These are phyloP conservation scores for Diplodia sapinea DNA, from an alignment of 2,329 filamentous ascomycete species.

Conservation along the genomic window DNA sequence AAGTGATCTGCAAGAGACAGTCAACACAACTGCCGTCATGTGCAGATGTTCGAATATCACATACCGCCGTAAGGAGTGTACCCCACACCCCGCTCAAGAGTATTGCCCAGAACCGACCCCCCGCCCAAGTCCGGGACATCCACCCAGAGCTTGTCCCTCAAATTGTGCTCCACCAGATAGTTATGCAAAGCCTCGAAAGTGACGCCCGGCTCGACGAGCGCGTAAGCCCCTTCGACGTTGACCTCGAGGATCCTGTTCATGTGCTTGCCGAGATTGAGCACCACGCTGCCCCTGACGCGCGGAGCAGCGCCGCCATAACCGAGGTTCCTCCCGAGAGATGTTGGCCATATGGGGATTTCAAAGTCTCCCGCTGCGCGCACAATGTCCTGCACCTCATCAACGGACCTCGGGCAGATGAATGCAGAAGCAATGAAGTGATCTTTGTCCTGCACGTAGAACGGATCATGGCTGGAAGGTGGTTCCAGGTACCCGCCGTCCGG, in stretches of 20 bases:
- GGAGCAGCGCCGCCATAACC: conserved; percentile 60
- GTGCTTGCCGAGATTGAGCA: conserved; percentile 52
- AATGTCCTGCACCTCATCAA: conserved; percentile 45
- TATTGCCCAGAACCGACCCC: conserved; percentile 45
- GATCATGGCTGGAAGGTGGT: conserved; percentile 44
- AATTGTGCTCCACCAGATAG: conserved; percentile 49
- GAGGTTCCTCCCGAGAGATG: conserved; percentile 52
- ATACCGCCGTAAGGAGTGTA: conserved; percentile 47
- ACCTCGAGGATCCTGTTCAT: conserved; percentile 52
- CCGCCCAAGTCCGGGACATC: conserved; percentile 48
- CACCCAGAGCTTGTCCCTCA: conserved; percentile 51
- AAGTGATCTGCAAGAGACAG: conserved; percentile 51
- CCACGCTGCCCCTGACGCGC: conserved; percentile 53
- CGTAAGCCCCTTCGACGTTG: conserved; percentile 49
- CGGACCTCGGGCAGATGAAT: conserved; percentile 52
- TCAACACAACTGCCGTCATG: conserved; percentile 48
- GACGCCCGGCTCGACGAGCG: conserved; percentile 56
- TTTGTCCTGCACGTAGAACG: conserved; percentile 51
- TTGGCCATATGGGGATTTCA: conserved; percentile 44
- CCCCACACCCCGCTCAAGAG: conserved; percentile 44
- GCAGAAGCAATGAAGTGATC: conserved; percentile 54
- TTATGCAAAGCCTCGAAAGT: conserved; percentile 55
- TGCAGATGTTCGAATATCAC: conserved; percentile 49
- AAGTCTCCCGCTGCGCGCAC: conserved; percentile 45
- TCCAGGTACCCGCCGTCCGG: conserved; percentile 37